Base-by-base conservation (phyloP, 2,329 filamentous ascomycete species). In the Colletotrichum sp. region DNA sequence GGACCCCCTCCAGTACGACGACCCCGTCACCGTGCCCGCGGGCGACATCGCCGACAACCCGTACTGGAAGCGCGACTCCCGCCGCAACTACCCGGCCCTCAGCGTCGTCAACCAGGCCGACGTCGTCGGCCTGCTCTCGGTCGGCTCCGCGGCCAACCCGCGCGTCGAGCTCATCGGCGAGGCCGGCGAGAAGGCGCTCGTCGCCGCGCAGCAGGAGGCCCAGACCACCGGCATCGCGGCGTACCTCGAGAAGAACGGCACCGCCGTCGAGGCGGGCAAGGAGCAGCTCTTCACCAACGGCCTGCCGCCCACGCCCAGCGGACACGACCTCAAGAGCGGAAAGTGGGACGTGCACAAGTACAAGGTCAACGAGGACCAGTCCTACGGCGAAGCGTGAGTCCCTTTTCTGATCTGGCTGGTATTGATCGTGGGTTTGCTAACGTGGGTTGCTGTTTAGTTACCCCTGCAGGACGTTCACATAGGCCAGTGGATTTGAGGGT, bases 41-140 rank as follows among this genome's bases (percentile, higher is more conserved):
- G 95, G 90, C 79, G 95, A 98, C 84, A 93, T 98, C 80, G 95
- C 95, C 81, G 95, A 96, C 85, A 98, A 98, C 87, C 92, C 95
- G 48, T 98, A 98, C 89, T 99, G 96, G 95, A 97, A 98, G 90
- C 96, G 97, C 81, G 97, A 99, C 83, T 85, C 88, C 76, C 94
- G 97, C 80, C 92, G 97, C 81, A 90, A 90, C 81, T 98, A 98
- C 87, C 94, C 97, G 36, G 90, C 90, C 80, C 89, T 94, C 72
- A 96, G 94, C 82, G 92, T 95, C 61, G 91, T 99, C 77, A 93
- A 89, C 75, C 97, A 98, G 88, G 91, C 91, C 62, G 94, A 98
- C 84, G 93, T 95, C 67, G 97, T 97, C 28, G 94, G 94, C 56
- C 91, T 99, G 80, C 89, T 99, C 82, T 93, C 90, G 32, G 92